These are phyloP conservation scores for Rhodomyrtus psidioides DNA, from an alignment of 441 rosid species.

Conservation along the genomic window DNA sequence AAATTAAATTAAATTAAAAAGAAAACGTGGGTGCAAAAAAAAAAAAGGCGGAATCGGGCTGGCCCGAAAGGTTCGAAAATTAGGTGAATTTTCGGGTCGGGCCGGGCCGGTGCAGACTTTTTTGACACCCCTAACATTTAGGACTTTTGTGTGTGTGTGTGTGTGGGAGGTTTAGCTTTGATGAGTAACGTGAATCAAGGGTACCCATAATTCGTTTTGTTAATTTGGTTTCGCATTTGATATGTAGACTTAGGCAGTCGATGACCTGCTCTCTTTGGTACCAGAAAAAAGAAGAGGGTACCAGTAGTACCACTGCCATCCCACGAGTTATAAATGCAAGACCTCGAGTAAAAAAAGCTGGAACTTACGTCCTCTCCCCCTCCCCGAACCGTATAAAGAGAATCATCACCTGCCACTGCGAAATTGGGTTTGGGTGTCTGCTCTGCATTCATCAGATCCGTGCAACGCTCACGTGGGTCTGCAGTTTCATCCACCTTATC, in stretches of 20 bases:
- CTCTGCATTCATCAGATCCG: neutral
- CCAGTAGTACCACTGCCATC: neutral
- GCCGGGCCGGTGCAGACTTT: too few species aligned
- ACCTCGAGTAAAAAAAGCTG: neutral
- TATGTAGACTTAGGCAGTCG: neutral
- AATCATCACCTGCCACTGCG: neutral
- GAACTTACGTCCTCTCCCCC: neutral
- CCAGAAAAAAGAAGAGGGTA: neutral
- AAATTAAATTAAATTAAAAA: too few species aligned
- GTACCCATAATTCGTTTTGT: neutral
- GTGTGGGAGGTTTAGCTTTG: too few species aligned
- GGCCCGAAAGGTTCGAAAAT: too few species aligned
- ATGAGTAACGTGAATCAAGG: neutral
- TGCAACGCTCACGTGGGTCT: neutral
- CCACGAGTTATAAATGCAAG: neutral
- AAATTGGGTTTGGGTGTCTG: neutral
- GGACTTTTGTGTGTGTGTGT: too few species aligned
- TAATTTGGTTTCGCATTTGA: neutral
- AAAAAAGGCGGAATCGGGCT: too few species aligned
- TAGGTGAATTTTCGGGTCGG: too few species aligned
- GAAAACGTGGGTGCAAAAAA: too few species aligned
- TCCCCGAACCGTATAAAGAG: neutral
- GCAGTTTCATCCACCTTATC: neutral
- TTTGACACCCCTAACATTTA: too few species aligned
- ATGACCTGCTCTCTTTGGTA: neutral